Conservation (phyloP, 2,329 filamentous ascomycete genomes). For the Podosphaera fusca region DNA sequence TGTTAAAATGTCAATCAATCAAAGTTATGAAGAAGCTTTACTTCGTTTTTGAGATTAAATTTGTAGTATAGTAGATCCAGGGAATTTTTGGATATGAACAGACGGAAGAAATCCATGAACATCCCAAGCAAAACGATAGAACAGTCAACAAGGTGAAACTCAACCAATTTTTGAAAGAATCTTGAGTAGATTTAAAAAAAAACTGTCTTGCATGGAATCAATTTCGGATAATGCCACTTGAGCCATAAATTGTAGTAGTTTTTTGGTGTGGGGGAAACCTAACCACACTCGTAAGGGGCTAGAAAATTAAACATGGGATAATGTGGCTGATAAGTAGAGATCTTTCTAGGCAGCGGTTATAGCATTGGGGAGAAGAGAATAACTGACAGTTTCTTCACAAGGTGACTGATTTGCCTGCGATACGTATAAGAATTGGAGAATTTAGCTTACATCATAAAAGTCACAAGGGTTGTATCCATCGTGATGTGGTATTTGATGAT, state of each 20-base stretch:
- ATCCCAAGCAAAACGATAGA: neutral
- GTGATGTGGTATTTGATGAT: too few relatives aligned
- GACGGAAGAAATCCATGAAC: neutral
- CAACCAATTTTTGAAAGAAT: conserved; percentile 1
- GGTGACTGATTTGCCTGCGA: neutral
- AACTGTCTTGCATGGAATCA: neutral
- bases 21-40: conserved; percentile 1
- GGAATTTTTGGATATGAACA: too few relatives aligned
- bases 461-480: conserved; percentile 3
- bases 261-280: neutral
- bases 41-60: neutral
- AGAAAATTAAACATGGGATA: neutral
- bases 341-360: neutral
- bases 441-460: conserved; percentile 3
- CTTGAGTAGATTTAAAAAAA: neutral
- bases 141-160: conserved; percentile 5
- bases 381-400: neutral
- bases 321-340: neutral
- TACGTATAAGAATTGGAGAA: neutral
- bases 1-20: conserved; percentile 15
- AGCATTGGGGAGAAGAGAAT: too few relatives aligned
- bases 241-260: too few relatives aligned
- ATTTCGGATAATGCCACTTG: too few relatives aligned
- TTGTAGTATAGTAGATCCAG: too few relatives aligned
- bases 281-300: neutral